Evolutionary conservation across 2,329 filamentous ascomycete genomes (phyloP).

Genomic region (Exophiala phaeomuriformis): DNA sequence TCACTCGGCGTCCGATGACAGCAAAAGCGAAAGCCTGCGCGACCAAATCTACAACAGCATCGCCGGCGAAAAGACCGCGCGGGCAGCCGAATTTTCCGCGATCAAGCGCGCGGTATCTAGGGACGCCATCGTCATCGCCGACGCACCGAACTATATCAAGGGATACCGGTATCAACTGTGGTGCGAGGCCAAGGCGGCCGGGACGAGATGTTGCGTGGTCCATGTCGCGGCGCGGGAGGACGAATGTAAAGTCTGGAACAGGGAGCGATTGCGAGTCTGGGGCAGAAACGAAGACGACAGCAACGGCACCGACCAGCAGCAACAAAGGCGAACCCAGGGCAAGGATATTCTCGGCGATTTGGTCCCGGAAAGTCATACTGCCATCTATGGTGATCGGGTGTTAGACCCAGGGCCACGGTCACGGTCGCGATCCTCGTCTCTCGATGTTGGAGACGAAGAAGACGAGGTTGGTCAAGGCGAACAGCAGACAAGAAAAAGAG

Average conservation of each 20-base stretch:
- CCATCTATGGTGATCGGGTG: constrained; percentile 26
- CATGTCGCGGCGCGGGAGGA: constrained; percentile 27
- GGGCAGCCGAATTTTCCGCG: constrained; percentile 54
- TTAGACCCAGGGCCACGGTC: constrained; percentile 4
- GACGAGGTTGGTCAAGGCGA: background rate
- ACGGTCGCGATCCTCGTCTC: constrained; percentile 4
- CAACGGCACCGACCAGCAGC: background rate
- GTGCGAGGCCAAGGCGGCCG: constrained; percentile 58
- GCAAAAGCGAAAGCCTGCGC: constrained; percentile 36
- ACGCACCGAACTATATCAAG: constrained; percentile 63
- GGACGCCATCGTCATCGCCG: constrained; percentile 56
- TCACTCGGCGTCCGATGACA: constrained; percentile 41
- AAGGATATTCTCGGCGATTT: constrained; percentile 23
- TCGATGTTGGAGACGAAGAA: background rate
- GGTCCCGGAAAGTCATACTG: constrained; percentile 27
- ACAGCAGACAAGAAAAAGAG: background rate
- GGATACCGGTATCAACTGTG: constrained; percentile 61
- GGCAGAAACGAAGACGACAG: constrained; percentile 1
- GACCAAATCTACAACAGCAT: constrained; percentile 27
- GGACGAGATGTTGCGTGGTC: constrained; percentile 57
- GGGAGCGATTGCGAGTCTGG: constrained; percentile 20
- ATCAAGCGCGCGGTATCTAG: constrained; percentile 52
- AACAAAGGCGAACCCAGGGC: constrained; percentile 7
- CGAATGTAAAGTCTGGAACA: constrained; percentile 26
- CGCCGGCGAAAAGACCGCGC: constrained; percentile 52